A percentile compares a stretch with the other conserved stretches of the same genome.
Evolutionary conservation across 192 early-diverging fungal species (phyloP).

Genomic region (Coemansia sp.): DNA sequence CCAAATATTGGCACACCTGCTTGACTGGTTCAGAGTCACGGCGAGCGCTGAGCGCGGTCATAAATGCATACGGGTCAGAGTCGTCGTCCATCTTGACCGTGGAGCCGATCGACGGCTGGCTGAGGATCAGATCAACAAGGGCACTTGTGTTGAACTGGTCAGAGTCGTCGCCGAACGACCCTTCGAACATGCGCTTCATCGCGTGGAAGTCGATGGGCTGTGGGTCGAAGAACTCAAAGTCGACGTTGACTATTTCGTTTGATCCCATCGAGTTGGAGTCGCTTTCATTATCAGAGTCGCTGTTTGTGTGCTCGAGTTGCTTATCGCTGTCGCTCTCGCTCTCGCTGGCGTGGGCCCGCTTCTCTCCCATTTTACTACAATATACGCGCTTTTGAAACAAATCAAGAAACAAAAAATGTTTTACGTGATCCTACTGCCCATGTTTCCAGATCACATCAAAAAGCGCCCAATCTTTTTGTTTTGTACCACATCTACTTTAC

Average conservation of each 20-base stretch:
- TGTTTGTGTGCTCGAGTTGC: background rate
- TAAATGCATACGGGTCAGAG: slow-evolving; percentile 83
- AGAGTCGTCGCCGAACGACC: slow-evolving; percentile 78
- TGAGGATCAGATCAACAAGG: slow-evolving; percentile 81
- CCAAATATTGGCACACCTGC: slow-evolving; percentile 63
- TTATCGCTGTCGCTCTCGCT: background rate
- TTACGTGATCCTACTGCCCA: background rate
- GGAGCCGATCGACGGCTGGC: slow-evolving; percentile 74
- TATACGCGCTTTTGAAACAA: background rate
- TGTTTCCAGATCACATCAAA: background rate
- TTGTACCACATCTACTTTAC: background rate
- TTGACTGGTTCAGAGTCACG: slow-evolving; percentile 53
- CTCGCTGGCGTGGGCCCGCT: slow-evolving; percentile 22
- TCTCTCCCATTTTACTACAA: slow-evolving; percentile 21
- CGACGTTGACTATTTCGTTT: slow-evolving; percentile 71
- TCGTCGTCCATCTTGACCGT: slow-evolving; percentile 82
- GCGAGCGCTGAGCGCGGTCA: slow-evolving; percentile 69
- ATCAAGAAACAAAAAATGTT: slow-evolving; percentile 14
- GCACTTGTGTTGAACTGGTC: slow-evolving; percentile 71
- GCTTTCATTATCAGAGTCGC: background rate
- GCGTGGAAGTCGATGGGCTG: slow-evolving; percentile 86
- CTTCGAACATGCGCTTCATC: slow-evolving; percentile 79
- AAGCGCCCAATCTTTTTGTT: background rate
- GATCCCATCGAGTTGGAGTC: background rate
- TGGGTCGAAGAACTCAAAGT: slow-evolving; percentile 96